Evolutionary conservation across 768 basidiomycete species (phyloP).

Genomic region (Tricholoma hemisulphureum): DNA sequence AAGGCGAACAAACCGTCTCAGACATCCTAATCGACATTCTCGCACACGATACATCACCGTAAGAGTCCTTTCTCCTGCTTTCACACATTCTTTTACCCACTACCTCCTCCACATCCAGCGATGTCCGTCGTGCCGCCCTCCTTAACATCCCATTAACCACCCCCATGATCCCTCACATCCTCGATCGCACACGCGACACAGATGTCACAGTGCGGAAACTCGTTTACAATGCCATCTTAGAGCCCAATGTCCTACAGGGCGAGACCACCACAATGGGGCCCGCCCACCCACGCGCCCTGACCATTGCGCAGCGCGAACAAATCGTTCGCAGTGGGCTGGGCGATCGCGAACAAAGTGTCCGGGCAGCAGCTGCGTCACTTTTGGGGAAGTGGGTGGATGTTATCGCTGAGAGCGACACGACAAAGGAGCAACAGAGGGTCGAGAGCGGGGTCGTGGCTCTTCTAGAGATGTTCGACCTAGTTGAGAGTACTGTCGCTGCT

Average conservation of each 20-base stretch:
- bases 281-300: conserved; percentile 64
- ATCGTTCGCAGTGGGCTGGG: conserved; percentile 82
- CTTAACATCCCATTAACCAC: conserved; percentile 63
- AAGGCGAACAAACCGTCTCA: conserved; percentile 49
- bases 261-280: conserved; percentile 40
- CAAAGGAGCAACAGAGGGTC: conserved; percentile 31
- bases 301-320: conserved; percentile 70
- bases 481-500: conserved; percentile 59
- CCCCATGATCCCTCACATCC: conserved; percentile 59
- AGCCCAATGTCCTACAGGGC: conserved; percentile 32
- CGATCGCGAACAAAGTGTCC: conserved; percentile 77
- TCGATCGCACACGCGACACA: conserved; percentile 76
- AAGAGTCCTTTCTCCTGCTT: conserved; percentile 26
- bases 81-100: background rate
- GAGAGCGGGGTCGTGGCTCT: conserved; percentile 21
- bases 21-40: conserved; percentile 69
- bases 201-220: conserved; percentile 74
- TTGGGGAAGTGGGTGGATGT: conserved; percentile 75
- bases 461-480: conserved; percentile 53
- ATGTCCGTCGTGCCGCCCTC: conserved; percentile 81
- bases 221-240: conserved; percentile 63
- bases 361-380: conserved; percentile 68
- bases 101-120: conserved; percentile 48
- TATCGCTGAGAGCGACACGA: conserved; percentile 36
- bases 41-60: conserved; percentile 75